Evolutionary conservation across 805 yeast genomes (phyloP).

Genomic region (Teunomyces panamensis): DNA sequence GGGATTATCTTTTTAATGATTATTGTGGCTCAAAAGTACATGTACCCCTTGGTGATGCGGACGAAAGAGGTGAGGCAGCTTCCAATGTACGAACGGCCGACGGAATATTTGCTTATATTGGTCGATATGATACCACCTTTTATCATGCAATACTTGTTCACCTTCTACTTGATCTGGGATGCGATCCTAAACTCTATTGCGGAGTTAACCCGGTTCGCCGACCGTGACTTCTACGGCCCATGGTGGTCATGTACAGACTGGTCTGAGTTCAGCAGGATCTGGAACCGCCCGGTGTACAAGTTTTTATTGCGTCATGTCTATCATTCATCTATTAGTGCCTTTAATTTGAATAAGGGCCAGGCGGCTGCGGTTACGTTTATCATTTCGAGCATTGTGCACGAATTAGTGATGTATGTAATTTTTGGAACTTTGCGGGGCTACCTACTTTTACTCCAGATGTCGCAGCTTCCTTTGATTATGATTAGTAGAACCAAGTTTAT

Average conservation of each 20-base stretch:
- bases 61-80: constrained; percentile 53
- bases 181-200: constrained; percentile 87
- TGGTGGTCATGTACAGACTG: constrained; percentile 98
- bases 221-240: constrained; percentile 88
- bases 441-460: constrained; percentile 76
- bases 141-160: constrained; percentile 67
- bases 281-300: constrained; percentile 94
- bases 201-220: constrained; percentile 82
- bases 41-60: constrained; percentile 69
- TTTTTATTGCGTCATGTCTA: constrained; percentile 91
- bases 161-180: constrained; percentile 93
- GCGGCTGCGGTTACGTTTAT: constrained; percentile 81
- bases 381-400: constrained; percentile 82
- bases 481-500: constrained; percentile 59
- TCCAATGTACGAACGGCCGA: constrained; percentile 44
- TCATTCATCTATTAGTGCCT: constrained; percentile 79
- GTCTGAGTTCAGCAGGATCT: constrained; percentile 88
- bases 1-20: constrained; percentile 86
- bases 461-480: constrained; percentile 76
- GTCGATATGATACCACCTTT: constrained; percentile 81
- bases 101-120: constrained; percentile 55
- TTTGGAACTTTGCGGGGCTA: constrained; percentile 81
- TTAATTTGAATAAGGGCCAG: constrained; percentile 56
- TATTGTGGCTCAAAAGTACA: constrained; percentile 65
- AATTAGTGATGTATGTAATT: constrained; percentile 85